Base-by-base conservation (phyloP, 2,329 filamentous ascomycete genomes). In the Clonostachys sp. region DNA sequence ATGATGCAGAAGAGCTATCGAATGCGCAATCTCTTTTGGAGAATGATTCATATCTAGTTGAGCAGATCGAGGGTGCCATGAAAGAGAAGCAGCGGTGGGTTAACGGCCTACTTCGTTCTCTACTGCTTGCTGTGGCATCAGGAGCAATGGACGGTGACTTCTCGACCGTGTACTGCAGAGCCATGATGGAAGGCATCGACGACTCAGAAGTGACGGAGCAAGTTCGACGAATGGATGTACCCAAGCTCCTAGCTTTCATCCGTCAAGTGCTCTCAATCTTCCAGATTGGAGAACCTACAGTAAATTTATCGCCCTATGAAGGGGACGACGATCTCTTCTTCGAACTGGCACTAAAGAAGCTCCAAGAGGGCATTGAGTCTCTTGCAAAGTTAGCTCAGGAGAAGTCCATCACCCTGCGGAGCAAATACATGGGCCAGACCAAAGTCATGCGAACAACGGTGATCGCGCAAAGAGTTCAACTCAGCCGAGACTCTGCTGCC, bases 381-480 rank as follows among this genome's bases (percentile, higher is more conserved):
- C 63, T 83, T 13, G 53, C 59, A 34, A 59, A 62, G 10, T 62
- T 81, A 41, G 72, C 78, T 14, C 61, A 73, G 42, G 63, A 70
- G 41, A 60, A 69, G 5, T 68, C 73, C 10, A 71, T 70, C 36
- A 65, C 73, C 5, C 74, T 95, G 33, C 83, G 84, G 51, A 95
- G 85, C 66, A 86, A 85, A 61, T 87, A 94, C 63, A 85, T 85
- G 55, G 77, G 86, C 12, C 84, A 86, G 53, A 80, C 78, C 65
- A 84, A 82, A 53, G 82, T 86, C 41, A 67, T 89, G 39, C 78
- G 89, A 41, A 89, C 88, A 2, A 92, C 89, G 0, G 81, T 92
- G 34, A 82, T 92, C 45, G 87, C 87, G 14, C 87, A 92, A 59
- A 87, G 88, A 60, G 87, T 94, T 16, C 84, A 91, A 58, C 74